phyloP scores from a whole-genome alignment of 2,329 filamentous ascomycete genomes.

The Talaromyces sp. region DNA sequence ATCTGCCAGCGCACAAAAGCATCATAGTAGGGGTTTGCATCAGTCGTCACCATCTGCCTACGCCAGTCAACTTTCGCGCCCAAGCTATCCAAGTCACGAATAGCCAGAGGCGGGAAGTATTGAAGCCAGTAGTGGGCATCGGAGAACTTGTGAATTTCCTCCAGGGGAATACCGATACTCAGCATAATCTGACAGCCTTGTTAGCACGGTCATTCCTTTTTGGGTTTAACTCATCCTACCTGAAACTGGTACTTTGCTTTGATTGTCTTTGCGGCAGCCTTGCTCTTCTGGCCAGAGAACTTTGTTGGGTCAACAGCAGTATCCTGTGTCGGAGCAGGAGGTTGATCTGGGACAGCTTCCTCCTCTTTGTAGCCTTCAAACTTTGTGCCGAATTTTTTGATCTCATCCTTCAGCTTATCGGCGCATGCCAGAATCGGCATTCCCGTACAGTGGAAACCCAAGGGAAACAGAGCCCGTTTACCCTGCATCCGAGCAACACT shows the following conservation, averaged over 20 bases:
- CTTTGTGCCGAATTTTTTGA: constrained; percentile 80
- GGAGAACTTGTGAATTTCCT: constrained; percentile 90
- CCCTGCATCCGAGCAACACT: constrained; percentile 89
- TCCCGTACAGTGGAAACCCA: constrained; percentile 93
- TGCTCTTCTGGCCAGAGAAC: constrained; percentile 88
- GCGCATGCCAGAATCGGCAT: constrained; percentile 98
- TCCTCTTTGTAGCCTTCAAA: constrained; percentile 74
- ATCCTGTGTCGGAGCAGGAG: constrained; percentile 59
- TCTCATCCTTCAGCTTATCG: constrained; percentile 88
- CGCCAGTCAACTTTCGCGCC: constrained; percentile 91
- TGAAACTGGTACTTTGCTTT: constrained; percentile 93
- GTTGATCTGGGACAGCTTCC: constrained; percentile 46
- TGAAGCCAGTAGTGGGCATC: constrained; percentile 90
- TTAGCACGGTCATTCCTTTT: not conserved
- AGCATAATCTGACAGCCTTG: constrained; percentile 67
- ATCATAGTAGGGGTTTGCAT: constrained; percentile 95
- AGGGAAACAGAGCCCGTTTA: constrained; percentile 79
- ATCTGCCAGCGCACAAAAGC: constrained; percentile 96
- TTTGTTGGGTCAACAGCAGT: constrained; percentile 81
- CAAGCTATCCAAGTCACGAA: constrained; percentile 73
- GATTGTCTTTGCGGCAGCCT: constrained; percentile 81
- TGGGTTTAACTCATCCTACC: not conserved
- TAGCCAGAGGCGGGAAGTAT: constrained; percentile 78
- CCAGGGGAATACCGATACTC: constrained; percentile 76
- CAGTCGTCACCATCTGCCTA: constrained; percentile 86